Evolutionary conservation across 306 rosid genomes (phyloP), one percentile per base, ranked within the genome.

Genomic region (Pachyrhizus erosus): DNA sequence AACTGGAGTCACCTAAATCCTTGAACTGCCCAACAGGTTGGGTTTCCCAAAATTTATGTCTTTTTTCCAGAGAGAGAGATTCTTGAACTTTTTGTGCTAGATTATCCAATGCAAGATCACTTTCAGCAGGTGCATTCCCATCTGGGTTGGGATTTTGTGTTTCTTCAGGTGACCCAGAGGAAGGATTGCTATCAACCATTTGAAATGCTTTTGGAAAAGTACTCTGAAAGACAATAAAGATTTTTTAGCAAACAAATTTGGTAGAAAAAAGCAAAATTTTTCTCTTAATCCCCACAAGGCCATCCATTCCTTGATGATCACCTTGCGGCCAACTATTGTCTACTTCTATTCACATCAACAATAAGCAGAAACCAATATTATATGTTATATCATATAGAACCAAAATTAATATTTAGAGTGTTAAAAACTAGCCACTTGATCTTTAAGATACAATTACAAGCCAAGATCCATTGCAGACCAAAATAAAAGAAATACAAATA

Each of bases 11-110:
- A 37, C 93, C 98, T 9, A 86, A 21, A 67, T 95, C 98, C 89
- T 89, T 95, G 78, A 91, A 95, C 80, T 95, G 98, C 76, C 98
- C 98, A 43, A 95, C 98, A 7, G 98, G 98, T 79, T 95, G 98
- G 57, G 97, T 93, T 85, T 95, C 98, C 98, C 98, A 95, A 80
- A 95, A 95, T 64, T 87, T 84, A 81, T 95, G 98, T 26, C 80
- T 89, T 74, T 87, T 89, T 29, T 90, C 91, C 68, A 88, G 80
- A 13, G 98, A 89, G 74, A 91, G 90, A 4, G 98, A 91, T 51
- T 93, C 96, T 76, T 90, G 97, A 73, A 91, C 85, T 81, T 90
- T 91, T 58, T 83, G 89, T 5, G 87, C 87, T 57, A 90, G 72
- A 60, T 84, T 80, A 75, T 86, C 91, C 78, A 83, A 83, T 2